phyloP scores from a whole-genome alignment of 2,329 filamentous ascomycete genomes.

The Talaromyces sp. region DNA sequence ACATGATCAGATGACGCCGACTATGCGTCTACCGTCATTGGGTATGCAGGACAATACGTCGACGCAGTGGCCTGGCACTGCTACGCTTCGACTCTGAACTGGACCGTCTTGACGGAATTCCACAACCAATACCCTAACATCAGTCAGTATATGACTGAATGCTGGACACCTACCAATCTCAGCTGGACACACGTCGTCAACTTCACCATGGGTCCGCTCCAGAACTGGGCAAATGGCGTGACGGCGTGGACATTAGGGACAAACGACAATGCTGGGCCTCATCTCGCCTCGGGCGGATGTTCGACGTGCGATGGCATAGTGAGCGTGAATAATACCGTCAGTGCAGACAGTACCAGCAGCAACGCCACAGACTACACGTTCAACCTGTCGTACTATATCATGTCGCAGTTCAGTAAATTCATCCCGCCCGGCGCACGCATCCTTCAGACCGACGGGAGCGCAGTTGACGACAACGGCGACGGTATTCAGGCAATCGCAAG shows the following conservation, averaged over 20 bases:
- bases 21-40: conserved; percentile 35
- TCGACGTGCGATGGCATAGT: conserved; percentile 28
- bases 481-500: conserved; percentile 14
- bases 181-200: conserved; percentile 28
- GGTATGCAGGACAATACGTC: conserved; percentile 29
- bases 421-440: conserved; percentile 44
- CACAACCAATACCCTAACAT: conserved; percentile 31
- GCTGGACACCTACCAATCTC: conserved; percentile 30
- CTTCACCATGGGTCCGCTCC: conserved; percentile 30
- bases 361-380: conserved; percentile 37
- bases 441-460: conserved; percentile 10
- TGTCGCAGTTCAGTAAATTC: conserved; percentile 52
- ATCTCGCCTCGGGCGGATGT: conserved; percentile 29
- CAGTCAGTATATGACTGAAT: conserved; percentile 42
- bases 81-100: conserved; percentile 35
- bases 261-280: conserved; percentile 26
- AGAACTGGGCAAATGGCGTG: conserved; percentile 31
- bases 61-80: conserved; percentile 40
- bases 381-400: conserved; percentile 53
- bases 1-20: conserved; percentile 26
- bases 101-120: conserved; percentile 36
- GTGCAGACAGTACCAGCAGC: conserved; percentile 28
- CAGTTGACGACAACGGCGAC: conserved; percentile 7
- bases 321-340: conserved; percentile 19
- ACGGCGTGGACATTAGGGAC: conserved; percentile 33